These are phyloP conservation scores for Penicillium sp. DNA, from an alignment of 2,329 filamentous ascomycete species.

Conservation along the genomic window DNA sequence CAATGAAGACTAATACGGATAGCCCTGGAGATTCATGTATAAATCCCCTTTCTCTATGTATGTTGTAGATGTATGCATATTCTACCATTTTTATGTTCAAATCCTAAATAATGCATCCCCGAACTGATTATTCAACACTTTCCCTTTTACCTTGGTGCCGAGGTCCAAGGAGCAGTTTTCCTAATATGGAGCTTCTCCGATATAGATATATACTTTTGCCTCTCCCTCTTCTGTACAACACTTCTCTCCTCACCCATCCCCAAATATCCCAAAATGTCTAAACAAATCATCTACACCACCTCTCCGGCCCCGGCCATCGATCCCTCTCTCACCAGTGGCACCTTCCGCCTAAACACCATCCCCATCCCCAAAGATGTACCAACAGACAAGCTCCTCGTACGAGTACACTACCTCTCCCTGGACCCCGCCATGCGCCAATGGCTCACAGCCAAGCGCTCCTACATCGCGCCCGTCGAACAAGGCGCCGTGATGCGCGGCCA, in stretches of 20 bases:
- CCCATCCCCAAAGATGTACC: slow-evolving; percentile 30
- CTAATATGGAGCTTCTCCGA: slow-evolving; percentile 26
- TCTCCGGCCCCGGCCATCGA: slow-evolving; percentile 36
- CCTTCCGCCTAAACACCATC: slow-evolving; percentile 34
- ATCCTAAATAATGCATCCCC: not conserved
- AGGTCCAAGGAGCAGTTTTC: slow-evolving; percentile 27
- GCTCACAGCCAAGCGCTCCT: slow-evolving; percentile 61
- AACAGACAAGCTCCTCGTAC: slow-evolving; percentile 60
- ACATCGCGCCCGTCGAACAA: slow-evolving; percentile 66
- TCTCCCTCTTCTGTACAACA: not conserved
- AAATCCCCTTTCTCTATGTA: not conserved
- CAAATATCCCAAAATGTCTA: slow-evolving; percentile 23
- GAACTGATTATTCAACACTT: slow-evolving; percentile 4
- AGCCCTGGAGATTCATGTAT: not conserved
- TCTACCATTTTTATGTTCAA: not conserved
- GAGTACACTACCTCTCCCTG: slow-evolving; percentile 63
- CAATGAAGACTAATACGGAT: not conserved
- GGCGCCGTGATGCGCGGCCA: slow-evolving; percentile 67
- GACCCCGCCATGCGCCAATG: slow-evolving; percentile 76
- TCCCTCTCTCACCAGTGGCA: slow-evolving; percentile 35
- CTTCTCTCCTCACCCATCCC: not conserved
- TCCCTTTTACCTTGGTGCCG: slow-evolving; percentile 11
- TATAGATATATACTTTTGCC: not conserved
- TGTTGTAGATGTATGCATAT: not conserved
- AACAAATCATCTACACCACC: slow-evolving; percentile 38